These are phyloP conservation scores for Fusarium avenaceum DNA, from an alignment of 2,329 filamentous ascomycete species.

Conservation along the genomic window DNA sequence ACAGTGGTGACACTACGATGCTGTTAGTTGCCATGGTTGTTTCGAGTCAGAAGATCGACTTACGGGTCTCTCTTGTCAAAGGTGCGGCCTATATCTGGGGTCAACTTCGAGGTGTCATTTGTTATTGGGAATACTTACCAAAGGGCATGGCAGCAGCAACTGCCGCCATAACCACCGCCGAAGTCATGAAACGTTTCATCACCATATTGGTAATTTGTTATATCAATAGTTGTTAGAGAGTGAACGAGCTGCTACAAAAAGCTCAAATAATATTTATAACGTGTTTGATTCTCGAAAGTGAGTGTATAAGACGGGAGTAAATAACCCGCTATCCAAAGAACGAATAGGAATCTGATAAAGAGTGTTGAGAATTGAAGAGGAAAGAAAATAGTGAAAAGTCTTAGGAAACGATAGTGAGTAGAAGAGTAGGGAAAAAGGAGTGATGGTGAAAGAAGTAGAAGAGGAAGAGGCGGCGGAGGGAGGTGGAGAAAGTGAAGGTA, in stretches of 20 bases:
- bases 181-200: conserved; percentile 42
- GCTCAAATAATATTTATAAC: conserved; percentile 26
- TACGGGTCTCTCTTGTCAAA: conserved; percentile 40
- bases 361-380: conserved; percentile 27
- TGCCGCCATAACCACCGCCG: conserved; percentile 43
- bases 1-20: conserved; percentile 27
- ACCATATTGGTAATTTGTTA: conserved; percentile 35
- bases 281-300: conserved; percentile 21
- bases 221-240: conserved; percentile 15
- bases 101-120: conserved; percentile 6
- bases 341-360: conserved; percentile 31
- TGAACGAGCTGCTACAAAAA: conserved; percentile 26
- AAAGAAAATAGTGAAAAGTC: conserved; percentile 23
- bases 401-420: conserved; percentile 28
- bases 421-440: conserved; percentile 4
- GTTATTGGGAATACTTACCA: conserved; percentile 35
- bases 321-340: conserved; percentile 30
- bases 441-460: conserved; percentile 22
- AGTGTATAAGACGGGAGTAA: conserved; percentile 23
- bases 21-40: conserved; percentile 2
- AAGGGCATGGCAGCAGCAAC: conserved; percentile 43
- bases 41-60: neutral
- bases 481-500: conserved; percentile 1
- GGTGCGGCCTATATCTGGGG: conserved; percentile 9
- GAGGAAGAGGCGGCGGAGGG: neutral